These are phyloP conservation scores for Delonix regia DNA, from an alignment of 306 rosid genomes.

Conservation along the genomic window DNA sequence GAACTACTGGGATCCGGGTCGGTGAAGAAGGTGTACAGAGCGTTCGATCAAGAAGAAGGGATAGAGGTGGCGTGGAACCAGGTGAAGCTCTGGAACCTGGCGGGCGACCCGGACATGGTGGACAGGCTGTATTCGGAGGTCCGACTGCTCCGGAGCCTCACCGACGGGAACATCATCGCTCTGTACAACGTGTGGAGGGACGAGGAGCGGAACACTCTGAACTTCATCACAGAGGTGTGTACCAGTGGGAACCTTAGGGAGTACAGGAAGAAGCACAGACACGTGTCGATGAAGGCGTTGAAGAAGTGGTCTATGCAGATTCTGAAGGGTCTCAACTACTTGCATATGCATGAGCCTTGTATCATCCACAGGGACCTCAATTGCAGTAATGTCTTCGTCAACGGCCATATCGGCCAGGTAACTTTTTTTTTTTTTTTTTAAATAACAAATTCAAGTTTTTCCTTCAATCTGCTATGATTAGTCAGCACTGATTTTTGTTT, in stretches of 20 bases:
- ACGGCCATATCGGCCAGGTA: background rate
- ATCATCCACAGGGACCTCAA: background rate
- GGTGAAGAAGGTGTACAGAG: slow-evolving; percentile 8
- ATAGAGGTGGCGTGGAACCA: slow-evolving; percentile 13
- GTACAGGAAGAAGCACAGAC: background rate
- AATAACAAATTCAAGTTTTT: no score
- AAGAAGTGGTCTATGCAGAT: slow-evolving; percentile 14
- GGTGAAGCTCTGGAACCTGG: background rate
- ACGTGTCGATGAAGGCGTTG: slow-evolving; percentile 4
- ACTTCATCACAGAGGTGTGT: slow-evolving; percentile 10
- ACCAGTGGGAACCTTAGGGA: slow-evolving; percentile 4
- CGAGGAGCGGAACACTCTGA: background rate
- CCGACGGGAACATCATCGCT: background rate
- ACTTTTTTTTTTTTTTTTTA: no score
- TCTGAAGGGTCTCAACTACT: background rate
- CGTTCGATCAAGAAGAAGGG: slow-evolving; percentile 13
- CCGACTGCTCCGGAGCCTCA: background rate
- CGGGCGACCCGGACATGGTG: background rate
- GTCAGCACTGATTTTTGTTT: no score
- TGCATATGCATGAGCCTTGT: background rate
- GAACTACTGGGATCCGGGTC: background rate
- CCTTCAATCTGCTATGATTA: no score
- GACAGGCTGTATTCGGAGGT: background rate
- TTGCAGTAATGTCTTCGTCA: background rate
- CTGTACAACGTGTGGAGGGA: slow-evolving; percentile 7